Evolutionary conservation across 208 protist species (phyloP).

Genomic region (Leishmania arabica): DNA sequence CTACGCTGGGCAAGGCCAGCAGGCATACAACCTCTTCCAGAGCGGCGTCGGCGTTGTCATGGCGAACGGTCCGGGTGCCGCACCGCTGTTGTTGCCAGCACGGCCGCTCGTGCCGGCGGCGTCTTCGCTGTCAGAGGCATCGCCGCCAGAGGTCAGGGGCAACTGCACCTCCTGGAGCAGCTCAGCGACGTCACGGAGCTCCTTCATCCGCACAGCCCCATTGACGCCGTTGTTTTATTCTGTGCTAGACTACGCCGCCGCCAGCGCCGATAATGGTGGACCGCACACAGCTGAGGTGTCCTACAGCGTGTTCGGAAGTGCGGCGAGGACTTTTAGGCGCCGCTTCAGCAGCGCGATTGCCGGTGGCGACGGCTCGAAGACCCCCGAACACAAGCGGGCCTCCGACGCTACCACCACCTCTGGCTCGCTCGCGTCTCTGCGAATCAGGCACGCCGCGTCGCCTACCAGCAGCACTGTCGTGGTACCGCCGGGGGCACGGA

Average conservation of each 20-base stretch:
- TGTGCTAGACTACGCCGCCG: neutral
- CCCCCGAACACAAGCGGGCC: neutral
- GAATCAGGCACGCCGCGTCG: neutral
- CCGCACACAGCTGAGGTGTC: neutral
- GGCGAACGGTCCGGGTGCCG: neutral
- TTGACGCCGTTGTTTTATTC: neutral
- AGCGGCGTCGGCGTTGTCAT: neutral
- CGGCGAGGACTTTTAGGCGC: neutral
- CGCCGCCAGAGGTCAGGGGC: neutral
- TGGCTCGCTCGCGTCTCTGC: neutral
- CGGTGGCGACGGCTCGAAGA: neutral
- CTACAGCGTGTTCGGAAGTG: neutral
- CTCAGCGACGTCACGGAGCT: neutral
- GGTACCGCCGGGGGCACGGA: neutral
- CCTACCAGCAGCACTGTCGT: neutral
- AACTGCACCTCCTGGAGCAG: neutral
- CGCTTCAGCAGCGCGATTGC: neutral
- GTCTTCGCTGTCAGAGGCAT: neutral
- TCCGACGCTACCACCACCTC: neutral
- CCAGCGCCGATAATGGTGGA: neutral
- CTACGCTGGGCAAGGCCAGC: conserved; percentile 8
- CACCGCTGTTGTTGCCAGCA: neutral
- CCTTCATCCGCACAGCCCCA: neutral
- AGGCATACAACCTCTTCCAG: neutral
- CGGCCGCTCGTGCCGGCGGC: neutral